Evolutionary conservation across 1,139 yeast species (phyloP), one percentile per base, ranked within the genome.

Genomic region (Suhomyces wounanorum): DNA sequence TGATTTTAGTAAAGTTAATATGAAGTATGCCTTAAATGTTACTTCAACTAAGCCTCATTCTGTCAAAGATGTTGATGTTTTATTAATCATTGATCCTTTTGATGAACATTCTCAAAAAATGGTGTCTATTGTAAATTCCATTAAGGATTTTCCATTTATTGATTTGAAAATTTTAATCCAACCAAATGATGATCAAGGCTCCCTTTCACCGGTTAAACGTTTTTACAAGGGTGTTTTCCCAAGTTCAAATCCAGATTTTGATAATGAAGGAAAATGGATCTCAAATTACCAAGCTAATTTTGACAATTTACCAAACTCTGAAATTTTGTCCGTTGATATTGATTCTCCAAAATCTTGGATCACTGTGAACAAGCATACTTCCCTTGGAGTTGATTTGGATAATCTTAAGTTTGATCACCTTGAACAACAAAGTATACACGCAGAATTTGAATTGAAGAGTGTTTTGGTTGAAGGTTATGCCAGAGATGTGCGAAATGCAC

Each of bases 381-480:
- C 68, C 33, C 14, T 48, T 8, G 59, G 55, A 1, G 66, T 82
- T 16, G 96, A 89, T 66, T 65, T 86, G 44, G 91, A 85, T 58
- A 84, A 85, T 54, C 70, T 89, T 16, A 65, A 74, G 43, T 64
- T 84, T 40, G 66, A 68, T 25, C 65, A 72, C 40, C 68, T 70
- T 16, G 59, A 51, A 8, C 28, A 49, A 0, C 50, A 50, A 4
- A 16, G 44, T 1, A 45, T 60, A 3, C 33, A 44, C 4, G 64
- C 63, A 0, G 55, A 53, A 3, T 77, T 55, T 53, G 60, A 60
- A 43, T 72, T 87, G 53, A 72, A 73, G 48, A 73, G 73, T 54
- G 70, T 85, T 14, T 62, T 87, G 11, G 69, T 92, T 16, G 95
- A 92, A 64, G 96, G 96, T 0, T 84, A 81, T 67, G 86, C 88